phyloP scores from a whole-genome alignment of 129 eudicot species.

The Rutidosis leptorrhynchoides region DNA sequence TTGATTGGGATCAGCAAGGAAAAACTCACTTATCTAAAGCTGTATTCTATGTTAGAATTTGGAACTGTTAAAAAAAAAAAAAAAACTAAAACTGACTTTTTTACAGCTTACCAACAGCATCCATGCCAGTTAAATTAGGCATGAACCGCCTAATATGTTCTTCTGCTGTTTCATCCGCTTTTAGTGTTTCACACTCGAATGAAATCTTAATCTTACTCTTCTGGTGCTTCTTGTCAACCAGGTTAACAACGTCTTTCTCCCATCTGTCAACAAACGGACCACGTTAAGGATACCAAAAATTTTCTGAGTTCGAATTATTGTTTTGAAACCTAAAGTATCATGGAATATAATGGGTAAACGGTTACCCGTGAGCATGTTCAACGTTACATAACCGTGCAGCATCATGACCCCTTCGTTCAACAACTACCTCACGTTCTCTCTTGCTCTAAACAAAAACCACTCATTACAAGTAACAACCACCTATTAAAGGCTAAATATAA shows the following conservation, averaged over 20 bases:
- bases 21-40: constrained; percentile 1
- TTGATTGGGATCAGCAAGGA: background rate
- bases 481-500: background rate
- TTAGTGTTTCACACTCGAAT: constrained; percentile 84
- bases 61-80: background rate
- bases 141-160: constrained; percentile 76
- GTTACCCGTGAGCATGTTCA: constrained; percentile 95
- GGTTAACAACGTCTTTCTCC: constrained; percentile 70
- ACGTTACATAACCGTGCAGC: constrained; percentile 74
- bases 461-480: constrained; percentile 9
- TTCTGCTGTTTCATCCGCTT: constrained; percentile 95
- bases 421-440: constrained; percentile 67
- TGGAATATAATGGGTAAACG: constrained; percentile 1
- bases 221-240: constrained; percentile 58
- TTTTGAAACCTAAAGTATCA: background rate
- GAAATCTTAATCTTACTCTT: constrained; percentile 58
- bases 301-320: background rate
- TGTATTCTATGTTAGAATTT: background rate
- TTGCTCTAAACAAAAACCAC: constrained; percentile 45
- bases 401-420: constrained; percentile 96
- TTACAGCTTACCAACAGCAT: constrained; percentile 76
- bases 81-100: background rate
- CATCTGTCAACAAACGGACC: constrained; percentile 45
- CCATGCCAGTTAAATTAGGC: constrained; percentile 88
- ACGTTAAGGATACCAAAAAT: background rate